These are phyloP conservation scores for Selaginella moellendorffii DNA, from an alignment of 75 land plant species.

Conservation along the genomic window DNA sequence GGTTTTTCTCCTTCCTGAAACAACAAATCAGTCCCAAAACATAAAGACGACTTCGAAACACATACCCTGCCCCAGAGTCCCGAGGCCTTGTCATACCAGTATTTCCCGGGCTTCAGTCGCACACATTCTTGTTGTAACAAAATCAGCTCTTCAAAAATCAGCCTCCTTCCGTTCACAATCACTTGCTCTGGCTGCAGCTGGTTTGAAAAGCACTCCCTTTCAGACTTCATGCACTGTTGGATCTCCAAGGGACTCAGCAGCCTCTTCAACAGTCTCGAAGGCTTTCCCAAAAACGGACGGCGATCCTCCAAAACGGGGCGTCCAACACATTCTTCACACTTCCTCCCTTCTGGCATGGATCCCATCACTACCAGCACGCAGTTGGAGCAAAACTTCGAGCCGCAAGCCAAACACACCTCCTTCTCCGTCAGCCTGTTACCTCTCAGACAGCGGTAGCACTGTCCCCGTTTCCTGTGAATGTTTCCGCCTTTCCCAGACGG, in stretches of 20 bases:
- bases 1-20: conserved; percentile 90
- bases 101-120: conserved; percentile 76
- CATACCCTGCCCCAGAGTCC: conserved; percentile 98
- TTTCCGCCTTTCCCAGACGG: not conserved
- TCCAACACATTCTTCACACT: conserved; percentile 80
- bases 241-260: conserved; percentile 62
- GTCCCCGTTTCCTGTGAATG: conserved; percentile 49
- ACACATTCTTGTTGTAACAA: conserved; percentile 54
- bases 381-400: conserved; percentile 69
- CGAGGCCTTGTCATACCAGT: conserved; percentile 96
- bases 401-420: conserved; percentile 78
- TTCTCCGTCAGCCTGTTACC: conserved; percentile 69
- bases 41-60: not conserved
- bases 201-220: conserved; percentile 77
- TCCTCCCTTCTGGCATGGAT: conserved; percentile 98
- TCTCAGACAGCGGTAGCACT: conserved; percentile 60
- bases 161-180: conserved; percentile 55
- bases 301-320: conserved; percentile 56
- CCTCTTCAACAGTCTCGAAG: conserved; percentile 70
- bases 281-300: conserved; percentile 60
- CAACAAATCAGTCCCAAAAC: too few relatives aligned
- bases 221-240: conserved; percentile 83
- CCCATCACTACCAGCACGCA: conserved; percentile 93
- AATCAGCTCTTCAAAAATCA: conserved; percentile 55
- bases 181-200: conserved; percentile 68